phyloP scores from a whole-genome alignment of 2,329 filamentous ascomycete genomes.

The Fonsecaea pedrosoi region DNA sequence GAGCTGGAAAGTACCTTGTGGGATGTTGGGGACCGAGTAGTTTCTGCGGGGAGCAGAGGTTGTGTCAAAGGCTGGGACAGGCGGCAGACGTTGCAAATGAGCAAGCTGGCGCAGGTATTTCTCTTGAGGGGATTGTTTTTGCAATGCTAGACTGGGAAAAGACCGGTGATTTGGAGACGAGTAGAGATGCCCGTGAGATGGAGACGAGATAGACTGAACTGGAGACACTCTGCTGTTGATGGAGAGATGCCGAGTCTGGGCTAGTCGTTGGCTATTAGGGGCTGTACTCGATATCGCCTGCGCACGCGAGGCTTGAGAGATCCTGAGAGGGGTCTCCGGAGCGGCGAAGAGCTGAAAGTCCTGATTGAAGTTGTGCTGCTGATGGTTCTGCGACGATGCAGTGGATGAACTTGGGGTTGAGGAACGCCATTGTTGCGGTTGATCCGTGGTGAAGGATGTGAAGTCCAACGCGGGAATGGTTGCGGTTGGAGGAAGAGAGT shows the following conservation, averaged over 20 bases:
- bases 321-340: slow-evolving; percentile 36
- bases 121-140: slow-evolving; percentile 33
- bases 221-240: slow-evolving; percentile 39
- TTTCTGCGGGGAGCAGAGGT: slow-evolving; percentile 37
- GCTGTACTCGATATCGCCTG: slow-evolving; percentile 44
- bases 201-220: slow-evolving; percentile 36
- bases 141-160: slow-evolving; percentile 38
- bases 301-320: slow-evolving; percentile 40
- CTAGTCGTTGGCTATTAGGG: slow-evolving; percentile 40
- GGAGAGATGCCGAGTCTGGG: slow-evolving; percentile 39
- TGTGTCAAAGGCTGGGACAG: slow-evolving; percentile 44
- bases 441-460: slow-evolving; percentile 48
- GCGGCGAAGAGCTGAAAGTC: slow-evolving; percentile 47
- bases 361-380: slow-evolving; percentile 40
- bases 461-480: slow-evolving; percentile 45
- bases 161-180: slow-evolving; percentile 39
- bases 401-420: slow-evolving; percentile 44
- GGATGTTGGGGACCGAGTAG: slow-evolving; percentile 31
- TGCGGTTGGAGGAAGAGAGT: slow-evolving; percentile 42
- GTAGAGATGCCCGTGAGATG: slow-evolving; percentile 32
- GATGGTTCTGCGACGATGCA: slow-evolving; percentile 41
- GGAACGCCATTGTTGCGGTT: slow-evolving; percentile 45
- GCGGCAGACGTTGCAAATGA: slow-evolving; percentile 39
- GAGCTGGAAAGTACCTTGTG: slow-evolving; percentile 45
- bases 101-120: slow-evolving; percentile 40